Percentiles rank a stretch among this genome's conserved stretches.
Evolutionary conservation across 345 rosid genomes (phyloP).

Genomic region (Pugionium cornutum): DNA sequence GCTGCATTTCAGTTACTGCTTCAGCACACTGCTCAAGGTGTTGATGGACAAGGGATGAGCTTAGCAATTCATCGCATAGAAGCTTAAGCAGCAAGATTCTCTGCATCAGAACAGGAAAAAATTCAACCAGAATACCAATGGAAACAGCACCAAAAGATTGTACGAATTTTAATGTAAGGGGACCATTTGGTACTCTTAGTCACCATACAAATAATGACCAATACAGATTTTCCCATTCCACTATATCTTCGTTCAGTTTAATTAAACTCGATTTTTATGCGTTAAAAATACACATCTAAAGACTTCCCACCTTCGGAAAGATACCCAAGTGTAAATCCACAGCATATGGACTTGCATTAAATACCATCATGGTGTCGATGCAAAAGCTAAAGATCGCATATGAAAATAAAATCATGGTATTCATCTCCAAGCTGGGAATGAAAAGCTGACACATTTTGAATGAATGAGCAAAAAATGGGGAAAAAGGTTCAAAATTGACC

Average conservation of each 20-base stretch:
- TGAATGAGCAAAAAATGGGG: constrained; percentile 12
- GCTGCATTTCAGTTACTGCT: constrained; percentile 72
- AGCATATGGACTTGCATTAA: background rate
- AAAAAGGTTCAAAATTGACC: constrained; percentile 52
- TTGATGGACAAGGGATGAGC: constrained; percentile 74
- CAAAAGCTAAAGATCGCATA: constrained; percentile 28
- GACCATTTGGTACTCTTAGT: background rate
- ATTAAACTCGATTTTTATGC: background rate
- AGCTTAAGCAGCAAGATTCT: constrained; percentile 75
- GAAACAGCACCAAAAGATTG: constrained; percentile 14
- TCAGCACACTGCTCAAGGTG: constrained; percentile 93
- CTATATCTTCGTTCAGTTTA: constrained; percentile 2
- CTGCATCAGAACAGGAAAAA: constrained; percentile 53
- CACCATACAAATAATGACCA: background rate
- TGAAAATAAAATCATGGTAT: constrained; percentile 2
- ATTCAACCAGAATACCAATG: constrained; percentile 22
- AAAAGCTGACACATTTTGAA: constrained; percentile 1
- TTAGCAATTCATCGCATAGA: constrained; percentile 88
- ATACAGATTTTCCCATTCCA: background rate
- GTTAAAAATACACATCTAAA: background rate
- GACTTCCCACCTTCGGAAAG: constrained; percentile 16
- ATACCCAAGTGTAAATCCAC: constrained; percentile 21
- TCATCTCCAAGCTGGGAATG: constrained; percentile 19
- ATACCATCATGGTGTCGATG: constrained; percentile 11
- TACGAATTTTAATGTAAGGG: constrained; percentile 2